Evolutionary conservation across 2,329 filamentous ascomycete genomes (phyloP).

Genomic region (Thelonectria blattea): DNA sequence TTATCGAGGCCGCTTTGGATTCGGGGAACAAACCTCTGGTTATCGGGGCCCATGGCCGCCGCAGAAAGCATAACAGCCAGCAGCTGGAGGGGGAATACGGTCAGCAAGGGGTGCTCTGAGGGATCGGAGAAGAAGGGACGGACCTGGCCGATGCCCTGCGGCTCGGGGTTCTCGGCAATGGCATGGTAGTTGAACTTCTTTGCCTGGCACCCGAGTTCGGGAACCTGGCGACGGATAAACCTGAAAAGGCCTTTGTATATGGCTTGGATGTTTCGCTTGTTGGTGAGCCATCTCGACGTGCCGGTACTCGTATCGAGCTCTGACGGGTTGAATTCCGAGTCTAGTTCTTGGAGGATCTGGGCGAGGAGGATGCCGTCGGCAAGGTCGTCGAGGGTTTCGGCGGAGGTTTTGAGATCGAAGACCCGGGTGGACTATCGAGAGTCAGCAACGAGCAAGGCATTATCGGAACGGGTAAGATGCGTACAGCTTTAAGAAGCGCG

Average conservation of each 20-base stretch:
- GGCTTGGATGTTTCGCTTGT: constrained; percentile 59
- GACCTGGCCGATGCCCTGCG: constrained; percentile 61
- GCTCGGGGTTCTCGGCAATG: constrained; percentile 62
- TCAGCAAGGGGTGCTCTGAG: constrained; percentile 33
- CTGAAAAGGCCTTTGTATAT: constrained; percentile 61
- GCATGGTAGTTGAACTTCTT: constrained; percentile 62
- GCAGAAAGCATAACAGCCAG: constrained; percentile 66
- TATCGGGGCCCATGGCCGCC: constrained; percentile 65
- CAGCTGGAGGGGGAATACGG: constrained; percentile 52
- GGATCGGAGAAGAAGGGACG: constrained; percentile 14
- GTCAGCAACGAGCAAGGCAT: constrained; percentile 23
- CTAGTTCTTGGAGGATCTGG: constrained; percentile 63
- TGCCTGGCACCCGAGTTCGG: constrained; percentile 58
- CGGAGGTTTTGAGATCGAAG: constrained; percentile 53
- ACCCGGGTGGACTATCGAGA: constrained; percentile 43
- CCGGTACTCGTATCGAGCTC: constrained; percentile 57
- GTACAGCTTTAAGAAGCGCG: constrained; percentile 64
- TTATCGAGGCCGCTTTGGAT: constrained; percentile 52
- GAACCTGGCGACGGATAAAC: constrained; percentile 60
- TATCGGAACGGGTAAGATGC: constrained; percentile 28
- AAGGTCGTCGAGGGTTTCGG: constrained; percentile 58
- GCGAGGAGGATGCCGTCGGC: constrained; percentile 61
- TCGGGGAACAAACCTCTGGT: constrained; percentile 57
- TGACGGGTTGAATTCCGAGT: constrained; percentile 60
- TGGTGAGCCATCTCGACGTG: constrained; percentile 52